A percentile compares a stretch with the other conserved stretches of the same genome.
These are phyloP conservation scores for Pneumocystis carinii DNA, from an alignment of 1,139 yeast species.

Conservation along the genomic window DNA sequence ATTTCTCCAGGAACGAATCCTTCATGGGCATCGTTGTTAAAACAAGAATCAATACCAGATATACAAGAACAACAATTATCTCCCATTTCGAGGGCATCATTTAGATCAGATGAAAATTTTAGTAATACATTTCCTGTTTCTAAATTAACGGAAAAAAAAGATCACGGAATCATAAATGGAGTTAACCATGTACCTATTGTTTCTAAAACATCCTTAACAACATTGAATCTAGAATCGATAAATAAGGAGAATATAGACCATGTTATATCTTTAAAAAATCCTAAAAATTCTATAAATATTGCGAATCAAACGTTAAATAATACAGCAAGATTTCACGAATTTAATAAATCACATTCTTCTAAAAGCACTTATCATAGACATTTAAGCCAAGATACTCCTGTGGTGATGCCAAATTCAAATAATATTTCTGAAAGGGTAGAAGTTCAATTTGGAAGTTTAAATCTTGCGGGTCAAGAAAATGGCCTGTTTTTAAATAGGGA, in stretches of 20 bases:
- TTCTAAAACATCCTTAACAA: constrained; percentile 15
- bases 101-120: background rate
- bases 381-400: constrained; percentile 38
- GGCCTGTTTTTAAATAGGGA: background rate
- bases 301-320: constrained; percentile 19
- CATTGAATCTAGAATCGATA: constrained; percentile 18
- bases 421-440: constrained; percentile 41
- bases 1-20: constrained; percentile 1
- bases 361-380: constrained; percentile 18
- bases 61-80: background rate
- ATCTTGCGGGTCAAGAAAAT: constrained; percentile 19
- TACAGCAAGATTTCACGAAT: constrained; percentile 16
- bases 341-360: constrained; percentile 13
- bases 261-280: constrained; percentile 11
- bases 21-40: constrained; percentile 4
- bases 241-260: constrained; percentile 19
- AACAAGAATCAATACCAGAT: constrained; percentile 2
- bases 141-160: background rate
- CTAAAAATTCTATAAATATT: constrained; percentile 18
- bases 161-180: constrained; percentile 1
- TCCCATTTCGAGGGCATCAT: background rate
- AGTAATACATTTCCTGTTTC: background rate
- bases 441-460: constrained; percentile 55
- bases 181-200: background rate
- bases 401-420: constrained; percentile 45